Evolutionary conservation across 2,329 filamentous ascomycete genomes (phyloP).

Genomic region (Fonsecaea monophora): DNA sequence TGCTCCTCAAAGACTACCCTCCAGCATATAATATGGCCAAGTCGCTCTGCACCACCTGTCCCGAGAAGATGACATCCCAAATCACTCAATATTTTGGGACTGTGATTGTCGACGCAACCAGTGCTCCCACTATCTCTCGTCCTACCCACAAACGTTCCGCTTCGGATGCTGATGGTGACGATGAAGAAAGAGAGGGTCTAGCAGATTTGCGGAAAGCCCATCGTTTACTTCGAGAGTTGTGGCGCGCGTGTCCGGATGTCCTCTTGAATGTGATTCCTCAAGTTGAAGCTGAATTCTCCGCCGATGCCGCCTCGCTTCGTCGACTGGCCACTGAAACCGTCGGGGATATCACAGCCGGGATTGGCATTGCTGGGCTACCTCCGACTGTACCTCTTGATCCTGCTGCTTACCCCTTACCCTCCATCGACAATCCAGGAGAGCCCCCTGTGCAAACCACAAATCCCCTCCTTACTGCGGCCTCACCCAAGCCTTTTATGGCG

Average conservation of each 20-base stretch:
- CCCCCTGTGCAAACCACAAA: slow-evolving; percentile 60
- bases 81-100: slow-evolving; percentile 97
- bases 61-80: slow-evolving; percentile 93
- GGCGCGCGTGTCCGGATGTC: slow-evolving; percentile 87
- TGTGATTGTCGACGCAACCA: slow-evolving; percentile 86
- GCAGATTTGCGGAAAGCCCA: slow-evolving; percentile 90
- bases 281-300: slow-evolving; percentile 87
- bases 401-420: slow-evolving; percentile 73
- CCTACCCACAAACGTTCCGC: slow-evolving; percentile 49
- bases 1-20: slow-evolving; percentile 85
- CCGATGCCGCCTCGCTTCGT: slow-evolving; percentile 86
- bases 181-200: slow-evolving; percentile 80
- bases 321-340: slow-evolving; percentile 90
- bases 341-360: slow-evolving; percentile 91
- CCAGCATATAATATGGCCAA: slow-evolving; percentile 97
- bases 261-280: slow-evolving; percentile 93
- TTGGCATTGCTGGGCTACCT: slow-evolving; percentile 87
- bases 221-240: slow-evolving; percentile 85
- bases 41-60: slow-evolving; percentile 84
- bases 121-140: slow-evolving; percentile 18
- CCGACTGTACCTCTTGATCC: slow-evolving; percentile 76
- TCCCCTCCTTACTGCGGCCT: slow-evolving; percentile 76
- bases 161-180: slow-evolving; percentile 66
- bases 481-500: slow-evolving; percentile 87
- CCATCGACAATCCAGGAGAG: slow-evolving; percentile 69